Conservation (phyloP, 768 basidiomycete genomes). For the Amanita rimosa region DNA sequence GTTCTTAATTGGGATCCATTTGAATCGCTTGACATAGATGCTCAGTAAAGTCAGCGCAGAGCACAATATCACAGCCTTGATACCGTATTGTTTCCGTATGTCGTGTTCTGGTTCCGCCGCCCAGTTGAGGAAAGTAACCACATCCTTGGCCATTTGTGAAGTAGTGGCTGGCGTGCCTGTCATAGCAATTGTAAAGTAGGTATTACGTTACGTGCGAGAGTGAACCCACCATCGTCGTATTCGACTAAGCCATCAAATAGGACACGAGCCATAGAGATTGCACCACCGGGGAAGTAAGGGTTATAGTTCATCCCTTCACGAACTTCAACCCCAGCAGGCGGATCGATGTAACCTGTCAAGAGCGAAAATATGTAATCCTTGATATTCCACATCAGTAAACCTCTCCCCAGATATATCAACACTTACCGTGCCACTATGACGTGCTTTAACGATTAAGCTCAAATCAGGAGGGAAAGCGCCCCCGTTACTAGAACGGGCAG, state of each 20-base stretch:
- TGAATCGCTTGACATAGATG: conserved; percentile 91
- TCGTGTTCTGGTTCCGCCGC: conserved; percentile 98
- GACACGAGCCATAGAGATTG: conserved; percentile 96
- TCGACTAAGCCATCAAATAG: conserved; percentile 95
- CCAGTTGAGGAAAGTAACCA: conserved; percentile 92
- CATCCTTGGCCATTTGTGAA: conserved; percentile 99
- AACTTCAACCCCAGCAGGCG: conserved; percentile 89
- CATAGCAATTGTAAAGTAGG: conserved; percentile 1
- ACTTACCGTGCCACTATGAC: conserved; percentile 91
- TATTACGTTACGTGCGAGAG: not conserved
- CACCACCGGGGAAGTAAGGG: conserved; percentile 98
- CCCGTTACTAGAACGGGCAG: conserved; percentile 85
- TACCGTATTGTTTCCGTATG: conserved; percentile 91
- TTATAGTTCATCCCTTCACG: conserved; percentile 99
- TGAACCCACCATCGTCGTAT: conserved; percentile 75
- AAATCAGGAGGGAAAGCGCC: conserved; percentile 97
- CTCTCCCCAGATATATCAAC: not conserved
- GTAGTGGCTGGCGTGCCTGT: conserved; percentile 91
- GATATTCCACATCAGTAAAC: not conserved
- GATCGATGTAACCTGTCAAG: conserved; percentile 93
- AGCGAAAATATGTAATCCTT: conserved; percentile 97
- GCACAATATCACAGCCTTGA: conserved; percentile 93
- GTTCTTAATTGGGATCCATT: conserved; percentile 88
- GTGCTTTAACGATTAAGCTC: conserved; percentile 94
- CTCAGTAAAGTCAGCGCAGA: conserved; percentile 71